Conservation (phyloP, 495 filamentous ascomycete genomes). For the Penicillium bialowiezense region DNA sequence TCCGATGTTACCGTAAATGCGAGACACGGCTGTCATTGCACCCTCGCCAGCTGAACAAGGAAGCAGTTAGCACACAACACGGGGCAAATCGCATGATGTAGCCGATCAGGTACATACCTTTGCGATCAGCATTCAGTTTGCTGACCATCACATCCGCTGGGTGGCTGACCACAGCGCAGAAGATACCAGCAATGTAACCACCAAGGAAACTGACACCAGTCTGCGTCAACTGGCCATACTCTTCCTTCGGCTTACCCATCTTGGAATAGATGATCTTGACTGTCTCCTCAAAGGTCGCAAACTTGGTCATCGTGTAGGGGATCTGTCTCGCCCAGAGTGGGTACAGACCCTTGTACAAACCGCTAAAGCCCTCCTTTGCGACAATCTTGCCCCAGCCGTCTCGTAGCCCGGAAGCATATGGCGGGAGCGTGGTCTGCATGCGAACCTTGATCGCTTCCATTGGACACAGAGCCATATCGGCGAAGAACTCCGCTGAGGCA, state of each 20-base stretch:
- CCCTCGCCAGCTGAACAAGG: conserved; percentile 54
- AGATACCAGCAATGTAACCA: conserved; percentile 70
- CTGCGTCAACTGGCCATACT: conserved; percentile 59
- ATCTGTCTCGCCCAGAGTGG: conserved; percentile 72
- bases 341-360: conserved; percentile 66
- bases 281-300: conserved; percentile 70
- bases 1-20: conserved; percentile 72
- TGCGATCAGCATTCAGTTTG: conserved; percentile 64
- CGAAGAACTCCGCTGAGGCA: conserved; percentile 66
- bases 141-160: conserved; percentile 73
- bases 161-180: conserved; percentile 63
- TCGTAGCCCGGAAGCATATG: conserved; percentile 57
- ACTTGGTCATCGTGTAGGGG: conserved; percentile 75
- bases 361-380: conserved; percentile 54
- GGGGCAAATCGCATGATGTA: too few species aligned
- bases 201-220: conserved; percentile 68
- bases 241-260: conserved; percentile 64
- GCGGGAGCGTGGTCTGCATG: conserved; percentile 70
- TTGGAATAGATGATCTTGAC: conserved; percentile 60
- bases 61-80: conserved; percentile 9
- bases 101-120: conserved; percentile 45
- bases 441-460: conserved; percentile 70
- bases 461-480: conserved; percentile 65
- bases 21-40: conserved; percentile 56
- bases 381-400: conserved; percentile 63